Percentiles rank a stretch among this genome's conserved stretches.
These are phyloP conservation scores for Spathaspora sp. DNA, from an alignment of 1,139 yeast genomes.

Conservation along the genomic window DNA sequence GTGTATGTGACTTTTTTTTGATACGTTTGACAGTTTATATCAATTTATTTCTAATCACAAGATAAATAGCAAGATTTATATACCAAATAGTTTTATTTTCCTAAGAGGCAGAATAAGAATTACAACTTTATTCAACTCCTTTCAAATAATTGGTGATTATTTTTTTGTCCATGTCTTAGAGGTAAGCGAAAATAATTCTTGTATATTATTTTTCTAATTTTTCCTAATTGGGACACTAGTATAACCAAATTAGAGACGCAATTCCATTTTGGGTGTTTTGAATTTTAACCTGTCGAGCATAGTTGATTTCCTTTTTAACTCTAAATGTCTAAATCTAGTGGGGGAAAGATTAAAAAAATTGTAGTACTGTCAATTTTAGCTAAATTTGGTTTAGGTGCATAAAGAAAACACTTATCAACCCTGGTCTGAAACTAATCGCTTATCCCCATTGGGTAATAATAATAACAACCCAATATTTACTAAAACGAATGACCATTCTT, in stretches of 20 bases:
- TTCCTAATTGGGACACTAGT: background rate
- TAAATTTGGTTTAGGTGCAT: background rate
- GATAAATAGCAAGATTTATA: background rate
- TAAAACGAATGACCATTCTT: background rate
- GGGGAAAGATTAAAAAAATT: background rate
- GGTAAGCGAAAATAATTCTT: background rate
- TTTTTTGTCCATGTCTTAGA: background rate
- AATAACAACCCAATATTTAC: no score
- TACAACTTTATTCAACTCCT: background rate
- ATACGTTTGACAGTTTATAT: background rate
- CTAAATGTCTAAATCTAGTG: background rate
- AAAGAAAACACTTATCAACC: background rate
- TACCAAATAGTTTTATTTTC: background rate
- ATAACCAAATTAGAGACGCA: background rate
- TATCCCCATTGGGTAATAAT: slow-evolving; percentile 10
- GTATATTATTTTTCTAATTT: background rate
- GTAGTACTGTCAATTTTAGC: no score
- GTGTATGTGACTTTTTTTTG: background rate
- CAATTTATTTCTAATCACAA: background rate
- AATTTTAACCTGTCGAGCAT: background rate
- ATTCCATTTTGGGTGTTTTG: background rate
- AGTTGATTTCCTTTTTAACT: background rate
- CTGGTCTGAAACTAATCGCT: background rate
- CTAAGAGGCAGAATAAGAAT: background rate
- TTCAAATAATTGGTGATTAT: no score